These are phyloP conservation scores for Lactuca saligna DNA, from an alignment of 129 eudicot species.

Conservation along the genomic window DNA sequence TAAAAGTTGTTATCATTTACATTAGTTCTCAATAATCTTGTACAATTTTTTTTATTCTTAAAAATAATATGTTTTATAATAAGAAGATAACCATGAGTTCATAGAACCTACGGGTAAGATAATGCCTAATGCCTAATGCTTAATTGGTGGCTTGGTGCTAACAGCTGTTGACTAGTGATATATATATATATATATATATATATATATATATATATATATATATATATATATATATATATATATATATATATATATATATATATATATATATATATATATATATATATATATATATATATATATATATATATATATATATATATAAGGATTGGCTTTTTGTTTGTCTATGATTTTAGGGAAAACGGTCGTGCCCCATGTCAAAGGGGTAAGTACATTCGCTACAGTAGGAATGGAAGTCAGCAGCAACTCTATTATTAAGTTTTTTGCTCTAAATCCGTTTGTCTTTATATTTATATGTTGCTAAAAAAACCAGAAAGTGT, in stretches of 20 bases:
- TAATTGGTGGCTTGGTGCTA: constrained; percentile 8
- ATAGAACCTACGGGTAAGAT: constrained; percentile 13
- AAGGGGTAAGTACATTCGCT: constrained; percentile 35
- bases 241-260: too few species aligned
- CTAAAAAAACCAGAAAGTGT: not conserved
- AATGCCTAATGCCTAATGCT: not conserved
- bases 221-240: too few species aligned
- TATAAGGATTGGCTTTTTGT: constrained; percentile 29
- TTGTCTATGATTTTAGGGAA: constrained; percentile 19
- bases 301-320: not conserved
- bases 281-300: too few species aligned
- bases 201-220: too few species aligned
- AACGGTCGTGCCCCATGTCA: constrained; percentile 28
- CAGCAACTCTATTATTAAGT: constrained; percentile 36
- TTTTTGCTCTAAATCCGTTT: constrained; percentile 17
- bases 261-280: too few species aligned
- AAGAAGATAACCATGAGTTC: constrained; percentile 6
- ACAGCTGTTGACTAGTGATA: constrained; percentile 25
- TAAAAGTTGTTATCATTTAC: too few species aligned
- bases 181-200: not conserved
- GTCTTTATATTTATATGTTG: constrained; percentile 18
- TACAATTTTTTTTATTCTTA: too few species aligned
- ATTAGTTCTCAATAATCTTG: too few species aligned
- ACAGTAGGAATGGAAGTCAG: constrained; percentile 24
- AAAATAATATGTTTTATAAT: not conserved